Evolutionary conservation across 2,329 filamentous ascomycete genomes (phyloP).

Genomic region (Laburnicola sp.): DNA sequence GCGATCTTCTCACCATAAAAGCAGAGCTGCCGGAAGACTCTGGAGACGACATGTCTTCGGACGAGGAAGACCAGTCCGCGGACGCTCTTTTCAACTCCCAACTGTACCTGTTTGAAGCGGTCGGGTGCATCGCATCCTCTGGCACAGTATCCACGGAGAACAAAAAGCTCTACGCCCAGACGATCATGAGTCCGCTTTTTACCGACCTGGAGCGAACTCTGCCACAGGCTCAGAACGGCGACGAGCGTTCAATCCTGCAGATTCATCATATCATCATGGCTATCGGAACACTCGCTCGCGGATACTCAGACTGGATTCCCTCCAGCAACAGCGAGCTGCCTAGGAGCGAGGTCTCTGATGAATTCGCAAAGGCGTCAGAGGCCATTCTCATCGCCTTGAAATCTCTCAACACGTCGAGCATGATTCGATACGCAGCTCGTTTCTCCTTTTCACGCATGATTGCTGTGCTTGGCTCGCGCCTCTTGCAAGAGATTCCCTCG

Average conservation of each 20-base stretch:
- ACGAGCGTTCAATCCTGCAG: slow-evolving; percentile 81
- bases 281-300: slow-evolving; percentile 85
- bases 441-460: slow-evolving; percentile 90
- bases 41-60: slow-evolving; percentile 89
- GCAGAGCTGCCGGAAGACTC: slow-evolving; percentile 81
- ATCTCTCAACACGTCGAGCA: slow-evolving; percentile 79
- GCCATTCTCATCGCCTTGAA: too few species aligned
- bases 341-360: too few species aligned
- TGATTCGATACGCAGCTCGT: slow-evolving; percentile 83
- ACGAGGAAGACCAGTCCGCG: slow-evolving; percentile 86
- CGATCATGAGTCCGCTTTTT: slow-evolving; percentile 87
- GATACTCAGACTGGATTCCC: slow-evolving; percentile 87
- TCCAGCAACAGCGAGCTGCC: slow-evolving; percentile 54
- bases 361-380: too few species aligned
- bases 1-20: too few species aligned
- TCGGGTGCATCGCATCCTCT: slow-evolving; percentile 88
- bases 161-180: slow-evolving; percentile 82
- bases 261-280: slow-evolving; percentile 98
- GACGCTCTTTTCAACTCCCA: slow-evolving; percentile 90
- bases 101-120: slow-evolving; percentile 89
- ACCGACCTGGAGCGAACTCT: slow-evolving; percentile 84
- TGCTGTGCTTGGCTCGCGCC: slow-evolving; percentile 81
- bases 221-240: slow-evolving; percentile 72
- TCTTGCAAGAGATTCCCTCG: slow-evolving; percentile 86
- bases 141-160: slow-evolving; percentile 75